Evolutionary conservation across 78 protist species (phyloP), one percentile per base, ranked within the genome.

Genomic region (Isochrysis galbana): DNA sequence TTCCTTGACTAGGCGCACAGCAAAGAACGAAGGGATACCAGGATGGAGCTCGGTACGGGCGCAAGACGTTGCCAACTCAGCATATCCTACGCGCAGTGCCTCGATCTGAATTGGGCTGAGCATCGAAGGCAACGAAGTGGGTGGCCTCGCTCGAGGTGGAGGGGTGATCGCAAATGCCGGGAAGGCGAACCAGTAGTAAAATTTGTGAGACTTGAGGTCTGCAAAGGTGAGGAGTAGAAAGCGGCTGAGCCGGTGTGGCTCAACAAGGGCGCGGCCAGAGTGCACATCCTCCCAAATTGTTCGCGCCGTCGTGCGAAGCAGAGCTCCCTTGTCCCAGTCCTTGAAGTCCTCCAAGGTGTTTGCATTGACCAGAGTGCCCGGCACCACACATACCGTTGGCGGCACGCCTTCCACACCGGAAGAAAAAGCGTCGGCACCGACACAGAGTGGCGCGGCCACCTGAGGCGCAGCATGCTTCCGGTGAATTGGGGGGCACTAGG

Each of bases 171-270:
- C 55, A 22, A 95, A 46, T 70, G 97, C 97, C 17, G 99, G 99
- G 61, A 97, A 95, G 83, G 96, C 97, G 84, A 96, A 95, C 97
- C 96, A 94, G 96, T 96, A 97, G 77, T 89, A 90, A 87, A 88
- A 98, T 51, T 54, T 39, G 93, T 95, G 95, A 89, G 94, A 94
- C 94, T 98, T 98, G 36, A 98, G 93, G 87, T 98, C 96, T 21
- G 98, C 98, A 87, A 36, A 96, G 23, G 98, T 88, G 46, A 96
- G 72, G 45, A 96, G 69, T 19, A 96, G 88, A 91, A 96, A 96
- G 80, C 94, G 92, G 41, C 11, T 14, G 42, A 97, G 93, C 23
- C 36, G 89, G 36, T 5, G 2, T 0, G 55, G 55, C 82, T 95
- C 92, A 21, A 45, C 90, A 19, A 93, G 80, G n/a, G 95, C 95